Evolutionary conservation across 1,284 basidiomycete genomes (phyloP), one percentile per base, ranked within the genome.

Genomic region (Gymnopus androsaceus): DNA sequence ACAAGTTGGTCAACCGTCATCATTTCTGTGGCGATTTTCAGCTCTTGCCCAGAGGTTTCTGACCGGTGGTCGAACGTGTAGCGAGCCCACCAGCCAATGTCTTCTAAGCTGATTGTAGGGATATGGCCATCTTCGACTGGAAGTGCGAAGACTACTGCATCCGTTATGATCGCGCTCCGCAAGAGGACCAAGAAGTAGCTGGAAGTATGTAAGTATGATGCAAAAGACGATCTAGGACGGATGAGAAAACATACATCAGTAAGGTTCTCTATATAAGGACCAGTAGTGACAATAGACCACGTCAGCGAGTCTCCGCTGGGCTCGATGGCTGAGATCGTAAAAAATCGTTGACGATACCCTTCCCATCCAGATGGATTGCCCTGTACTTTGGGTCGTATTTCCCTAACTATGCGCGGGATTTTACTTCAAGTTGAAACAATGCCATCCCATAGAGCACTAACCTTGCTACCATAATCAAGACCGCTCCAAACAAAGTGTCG

Each of bases 401-500:
- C 19, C 45, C 45, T 12, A 46, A 27, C 45, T 46, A 30, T 14
- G 9, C 6, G 36, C 25, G 9, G 2, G 25, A n/a, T n/a, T n/a
- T n/a, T n/a, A n/a, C n/a, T n/a, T n/a, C 21, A 25, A 36, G 45
- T 33, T 19, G 14, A 45, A 23, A 45, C 33, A 17, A 19, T 15
- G 23, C 5, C 5, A 12, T 44, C 19, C 14, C 46, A 19, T 28
- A 30, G 9, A 12, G 9, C 44, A 36, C 12, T 15, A 44, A 78
- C 78, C 72, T 79, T 79, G 53, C 67, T 68, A 7, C 66, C 64
- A 58, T 80, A 79, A 55, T 77, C 75, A 15, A 81, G 66, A 54
- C 67, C 75, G 60, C 76, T 78, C 75, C 75, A 81, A 30, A 81
- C 67, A 51, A 77, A 77, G 59, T 81, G 79, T 17, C 69, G 64